Conservation (phyloP, 2,329 filamentous ascomycete species). For the Sordariomycetes sp. region DNA sequence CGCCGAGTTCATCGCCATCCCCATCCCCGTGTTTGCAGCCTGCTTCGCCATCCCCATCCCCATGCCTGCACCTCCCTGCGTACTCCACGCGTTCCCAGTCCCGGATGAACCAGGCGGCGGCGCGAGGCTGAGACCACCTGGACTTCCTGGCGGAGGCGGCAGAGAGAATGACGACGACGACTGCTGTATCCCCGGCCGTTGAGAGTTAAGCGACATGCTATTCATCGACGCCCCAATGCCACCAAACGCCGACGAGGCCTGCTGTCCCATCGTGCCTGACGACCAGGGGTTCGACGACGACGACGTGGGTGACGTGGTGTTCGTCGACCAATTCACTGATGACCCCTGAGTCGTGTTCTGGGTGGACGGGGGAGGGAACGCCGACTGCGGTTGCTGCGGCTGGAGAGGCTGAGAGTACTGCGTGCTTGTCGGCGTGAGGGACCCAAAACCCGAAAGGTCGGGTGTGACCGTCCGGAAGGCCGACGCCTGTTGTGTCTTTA, state of each 20-base stretch:
- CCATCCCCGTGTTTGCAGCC: slow-evolving; percentile 2
- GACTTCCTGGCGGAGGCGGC: slow-evolving; percentile 33
- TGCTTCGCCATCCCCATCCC: slow-evolving; percentile 10
- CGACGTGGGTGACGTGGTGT: slow-evolving; percentile 16
- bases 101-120: slow-evolving; percentile 21
- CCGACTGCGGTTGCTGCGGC: slow-evolving; percentile 16
- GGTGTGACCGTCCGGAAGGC: slow-evolving; percentile 45
- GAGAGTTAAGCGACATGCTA: slow-evolving; percentile 31
- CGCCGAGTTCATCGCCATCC: slow-evolving; percentile 12
- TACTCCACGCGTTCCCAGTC: slow-evolving; percentile 8
- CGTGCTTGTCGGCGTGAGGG: slow-evolving; percentile 43
- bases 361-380: slow-evolving; percentile 12
- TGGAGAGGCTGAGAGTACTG: slow-evolving; percentile 51
- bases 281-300: slow-evolving; percentile 32
- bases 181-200: slow-evolving; percentile 18
- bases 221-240: slow-evolving; percentile 29
- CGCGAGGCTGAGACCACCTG: slow-evolving; percentile 28
- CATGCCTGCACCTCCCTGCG: slow-evolving; percentile 11
- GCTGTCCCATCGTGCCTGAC: slow-evolving; percentile 15
- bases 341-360: slow-evolving; percentile 14
- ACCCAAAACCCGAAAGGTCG: slow-evolving; percentile 39
- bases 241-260: slow-evolving; percentile 12
- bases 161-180: slow-evolving; percentile 33
- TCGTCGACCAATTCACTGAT: slow-evolving; percentile 36
- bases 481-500: slow-evolving; percentile 17